These are phyloP conservation scores for Sclerotinia borealis DNA, from an alignment of 2,329 filamentous ascomycete genomes.

Conservation along the genomic window DNA sequence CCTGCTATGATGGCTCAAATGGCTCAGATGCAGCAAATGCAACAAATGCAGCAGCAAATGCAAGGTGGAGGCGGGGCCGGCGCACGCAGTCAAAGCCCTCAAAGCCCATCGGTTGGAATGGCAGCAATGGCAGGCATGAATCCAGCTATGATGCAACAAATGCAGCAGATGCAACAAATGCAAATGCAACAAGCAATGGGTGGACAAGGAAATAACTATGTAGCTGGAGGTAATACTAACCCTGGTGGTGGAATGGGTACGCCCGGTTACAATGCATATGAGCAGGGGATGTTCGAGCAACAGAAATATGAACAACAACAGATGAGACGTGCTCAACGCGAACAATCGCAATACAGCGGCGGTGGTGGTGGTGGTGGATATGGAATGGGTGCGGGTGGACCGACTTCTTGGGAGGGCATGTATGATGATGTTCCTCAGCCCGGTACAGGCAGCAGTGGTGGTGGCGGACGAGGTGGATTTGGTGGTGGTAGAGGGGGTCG, in stretches of 20 bases:
- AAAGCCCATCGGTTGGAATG: slow-evolving; percentile 28
- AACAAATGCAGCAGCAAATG: slow-evolving; percentile 52
- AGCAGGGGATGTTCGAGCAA: slow-evolving; percentile 70
- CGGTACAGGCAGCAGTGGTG: slow-evolving; percentile 35
- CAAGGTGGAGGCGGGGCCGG: slow-evolving; percentile 28
- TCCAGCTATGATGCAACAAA: slow-evolving; percentile 51
- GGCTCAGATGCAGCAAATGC: slow-evolving; percentile 69
- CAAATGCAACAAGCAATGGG: slow-evolving; percentile 39
- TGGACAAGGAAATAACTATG: slow-evolving; percentile 29
- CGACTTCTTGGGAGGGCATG: slow-evolving; percentile 96
- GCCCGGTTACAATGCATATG: slow-evolving; percentile 48
- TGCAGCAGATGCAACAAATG: slow-evolving; percentile 43
- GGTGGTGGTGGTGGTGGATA: slow-evolving; percentile 31
- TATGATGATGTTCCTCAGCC: slow-evolving; percentile 93
- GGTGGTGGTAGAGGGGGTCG: slow-evolving; percentile 31
- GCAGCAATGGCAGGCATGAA: slow-evolving; percentile 34
- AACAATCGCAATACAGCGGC: slow-evolving; percentile 29
- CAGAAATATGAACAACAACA: slow-evolving; percentile 69
- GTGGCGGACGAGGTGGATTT: slow-evolving; percentile 35
- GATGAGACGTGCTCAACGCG: slow-evolving; percentile 41
- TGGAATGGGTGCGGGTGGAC: slow-evolving; percentile 50
- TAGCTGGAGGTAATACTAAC: slow-evolving; percentile 34
- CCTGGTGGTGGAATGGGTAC: slow-evolving; percentile 39
- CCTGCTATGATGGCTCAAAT: slow-evolving; percentile 71
- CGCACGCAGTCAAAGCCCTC: slow-evolving; percentile 31